Evolutionary conservation across 345 rosid species (phyloP).

Genomic region (Leavenworthia alabamica): DNA sequence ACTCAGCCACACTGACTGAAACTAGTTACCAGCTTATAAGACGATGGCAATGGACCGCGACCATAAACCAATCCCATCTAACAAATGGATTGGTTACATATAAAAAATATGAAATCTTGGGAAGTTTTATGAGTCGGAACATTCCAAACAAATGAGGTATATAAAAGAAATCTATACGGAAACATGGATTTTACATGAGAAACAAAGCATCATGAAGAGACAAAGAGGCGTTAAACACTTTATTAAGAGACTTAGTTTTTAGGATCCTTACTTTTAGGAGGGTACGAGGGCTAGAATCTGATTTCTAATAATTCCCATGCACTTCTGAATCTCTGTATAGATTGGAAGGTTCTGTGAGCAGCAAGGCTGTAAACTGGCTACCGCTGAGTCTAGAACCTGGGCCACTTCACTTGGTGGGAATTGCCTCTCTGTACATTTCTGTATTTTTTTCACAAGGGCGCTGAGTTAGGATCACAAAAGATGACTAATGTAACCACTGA

Average conservation of each 20-base stretch:
- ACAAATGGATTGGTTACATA: not conserved
- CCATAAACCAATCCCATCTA: not conserved
- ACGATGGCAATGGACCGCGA: not conserved
- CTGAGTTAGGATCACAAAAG: constrained; percentile 4
- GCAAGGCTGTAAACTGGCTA: constrained; percentile 64
- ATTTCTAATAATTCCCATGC: constrained; percentile 72
- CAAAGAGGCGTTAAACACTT: not conserved
- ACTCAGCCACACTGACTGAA: not conserved
- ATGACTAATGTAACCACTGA: constrained; percentile 1
- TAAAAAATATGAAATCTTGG: not conserved
- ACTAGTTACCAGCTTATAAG: not conserved
- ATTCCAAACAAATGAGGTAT: constrained; percentile 25
- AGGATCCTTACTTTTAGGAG: constrained; percentile 32
- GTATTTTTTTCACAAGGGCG: constrained; percentile 29
- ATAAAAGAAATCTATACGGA: constrained; percentile 7
- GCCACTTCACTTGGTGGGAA: constrained; percentile 81
- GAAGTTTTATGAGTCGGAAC: not conserved
- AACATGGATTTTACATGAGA: constrained; percentile 21
- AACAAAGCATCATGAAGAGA: constrained; percentile 13
- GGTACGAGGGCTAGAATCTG: constrained; percentile 62
- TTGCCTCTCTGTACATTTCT: constrained; percentile 82
- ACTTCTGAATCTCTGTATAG: constrained; percentile 79
- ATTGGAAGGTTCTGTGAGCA: constrained; percentile 70
- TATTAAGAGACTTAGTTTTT: constrained; percentile 16
- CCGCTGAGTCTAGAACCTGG: constrained; percentile 66